Percentiles rank a stretch among this genome's conserved stretches.
phyloP scores from a whole-genome alignment of 2,329 filamentous ascomycete genomes.

The Fusarium dlaminii region DNA sequence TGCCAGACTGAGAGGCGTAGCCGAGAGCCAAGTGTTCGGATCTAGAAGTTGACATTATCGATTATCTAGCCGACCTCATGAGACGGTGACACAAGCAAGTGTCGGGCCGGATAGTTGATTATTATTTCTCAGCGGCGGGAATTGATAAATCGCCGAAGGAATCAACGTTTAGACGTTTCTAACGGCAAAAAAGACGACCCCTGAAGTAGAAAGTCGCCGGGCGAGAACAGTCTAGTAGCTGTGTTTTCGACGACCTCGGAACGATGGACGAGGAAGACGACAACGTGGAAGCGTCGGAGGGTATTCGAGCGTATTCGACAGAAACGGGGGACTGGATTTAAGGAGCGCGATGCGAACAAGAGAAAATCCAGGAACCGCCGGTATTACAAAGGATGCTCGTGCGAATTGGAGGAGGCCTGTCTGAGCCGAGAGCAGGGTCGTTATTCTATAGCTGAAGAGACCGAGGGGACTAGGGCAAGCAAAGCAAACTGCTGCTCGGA shows the following conservation, averaged over 20 bases:
- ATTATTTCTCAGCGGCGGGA: conserved; percentile 37
- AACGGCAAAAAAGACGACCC: conserved; percentile 26
- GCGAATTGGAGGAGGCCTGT: conserved; percentile 35
- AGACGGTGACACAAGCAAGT: conserved; percentile 41
- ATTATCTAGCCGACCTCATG: conserved; percentile 72
- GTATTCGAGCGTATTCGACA: conserved; percentile 35
- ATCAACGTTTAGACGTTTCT: conserved; percentile 34
- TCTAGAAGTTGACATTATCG: conserved; percentile 92
- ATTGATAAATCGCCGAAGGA: conserved; percentile 17
- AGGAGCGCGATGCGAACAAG: conserved; percentile 43
- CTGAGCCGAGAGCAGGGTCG: conserved; percentile 33
- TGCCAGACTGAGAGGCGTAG: conserved; percentile 76
- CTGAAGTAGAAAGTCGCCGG: conserved; percentile 10
- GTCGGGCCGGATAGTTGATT: conserved; percentile 41
- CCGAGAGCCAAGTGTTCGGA: conserved; percentile 88
- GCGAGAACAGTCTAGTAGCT: conserved; percentile 29
- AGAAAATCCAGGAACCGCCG: conserved; percentile 44
- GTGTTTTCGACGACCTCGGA: conserved; percentile 13
- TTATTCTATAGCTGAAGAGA: conserved; percentile 31
- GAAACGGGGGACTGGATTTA: conserved; percentile 37
- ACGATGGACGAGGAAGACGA: conserved; percentile 20
- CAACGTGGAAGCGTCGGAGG: conserved; percentile 30
- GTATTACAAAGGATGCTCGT: conserved; percentile 50
- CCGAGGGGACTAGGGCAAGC: conserved; percentile 22
- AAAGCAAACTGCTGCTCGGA: conserved; percentile 39